Evolutionary conservation across 495 filamentous ascomycete species (phyloP).

Genomic region (Penicillium arizonense): DNA sequence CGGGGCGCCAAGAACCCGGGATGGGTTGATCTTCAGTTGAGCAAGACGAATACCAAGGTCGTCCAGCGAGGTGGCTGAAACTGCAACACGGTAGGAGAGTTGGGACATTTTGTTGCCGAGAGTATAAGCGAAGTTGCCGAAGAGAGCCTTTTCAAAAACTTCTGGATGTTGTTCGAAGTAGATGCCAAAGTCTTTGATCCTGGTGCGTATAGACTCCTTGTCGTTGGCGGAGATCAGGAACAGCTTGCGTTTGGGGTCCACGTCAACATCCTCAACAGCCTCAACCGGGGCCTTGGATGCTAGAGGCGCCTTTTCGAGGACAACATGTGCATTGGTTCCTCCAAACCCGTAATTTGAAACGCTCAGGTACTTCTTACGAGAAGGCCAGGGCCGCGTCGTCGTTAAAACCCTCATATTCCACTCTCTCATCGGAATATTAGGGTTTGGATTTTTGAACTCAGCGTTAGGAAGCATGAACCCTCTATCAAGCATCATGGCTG

Average conservation of each 20-base stretch:
- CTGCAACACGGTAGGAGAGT: constrained; percentile 24
- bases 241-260: constrained; percentile 23
- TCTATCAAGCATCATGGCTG: constrained; percentile 56
- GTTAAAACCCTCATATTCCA: constrained; percentile 27
- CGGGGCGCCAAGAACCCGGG: constrained; percentile 16
- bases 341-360: constrained; percentile 68
- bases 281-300: constrained; percentile 2
- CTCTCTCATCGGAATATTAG: constrained; percentile 26
- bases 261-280: constrained; percentile 12
- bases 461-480: constrained; percentile 36
- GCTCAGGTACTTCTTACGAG: constrained; percentile 31
- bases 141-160: constrained; percentile 28
- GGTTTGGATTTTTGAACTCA: constrained; percentile 36
- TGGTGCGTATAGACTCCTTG: constrained; percentile 25
- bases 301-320: constrained; percentile 36
- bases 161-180: constrained; percentile 33
- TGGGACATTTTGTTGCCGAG: constrained; percentile 26
- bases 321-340: constrained; percentile 60
- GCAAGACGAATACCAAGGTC: constrained; percentile 23
- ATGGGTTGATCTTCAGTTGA: constrained; percentile 22
- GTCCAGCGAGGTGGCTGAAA: constrained; percentile 25
- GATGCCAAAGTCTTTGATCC: constrained; percentile 28
- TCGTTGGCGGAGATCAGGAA: constrained; percentile 32
- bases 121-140: constrained; percentile 29
- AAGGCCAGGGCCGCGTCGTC: constrained; percentile 17